Percentiles rank a stretch among this genome's conserved stretches.
These are phyloP conservation scores for Wickerhamiella musiphila DNA, from an alignment of 805 yeast species.

Conservation along the genomic window DNA sequence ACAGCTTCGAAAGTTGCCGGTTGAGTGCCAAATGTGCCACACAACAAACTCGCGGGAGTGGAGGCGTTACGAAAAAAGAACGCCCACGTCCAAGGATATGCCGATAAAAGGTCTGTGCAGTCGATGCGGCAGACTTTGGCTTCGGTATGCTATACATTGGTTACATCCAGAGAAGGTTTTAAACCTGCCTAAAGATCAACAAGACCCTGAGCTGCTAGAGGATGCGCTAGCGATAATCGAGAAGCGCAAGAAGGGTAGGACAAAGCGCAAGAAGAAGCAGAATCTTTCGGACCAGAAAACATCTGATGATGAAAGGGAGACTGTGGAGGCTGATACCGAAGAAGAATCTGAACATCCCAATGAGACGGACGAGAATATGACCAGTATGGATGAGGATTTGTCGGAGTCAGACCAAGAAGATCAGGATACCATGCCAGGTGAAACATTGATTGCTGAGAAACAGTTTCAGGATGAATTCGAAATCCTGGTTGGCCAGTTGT, in stretches of 20 bases:
- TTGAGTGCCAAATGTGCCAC: constrained; percentile 62
- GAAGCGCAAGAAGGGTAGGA: constrained; percentile 14
- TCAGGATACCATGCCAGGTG: neutral
- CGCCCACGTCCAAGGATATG: constrained; percentile 22
- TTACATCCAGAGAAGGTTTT: constrained; percentile 55
- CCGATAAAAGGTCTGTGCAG: constrained; percentile 49
- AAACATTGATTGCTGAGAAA: constrained; percentile 2
- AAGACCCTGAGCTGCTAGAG: constrained; percentile 43
- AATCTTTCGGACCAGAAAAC: constrained; percentile 5
- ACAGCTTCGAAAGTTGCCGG: constrained; percentile 27
- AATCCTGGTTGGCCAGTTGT: no score
- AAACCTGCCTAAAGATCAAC: constrained; percentile 33
- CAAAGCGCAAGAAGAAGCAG: neutral
- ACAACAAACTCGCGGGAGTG: constrained; percentile 40
- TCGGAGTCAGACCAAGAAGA: neutral
- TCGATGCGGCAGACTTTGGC: constrained; percentile 83
- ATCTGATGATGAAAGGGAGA: neutral
- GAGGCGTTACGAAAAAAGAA: constrained; percentile 54
- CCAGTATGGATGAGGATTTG: no score
- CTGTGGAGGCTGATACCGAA: constrained; percentile 1
- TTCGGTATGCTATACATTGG: constrained; percentile 80
- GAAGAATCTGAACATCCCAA: neutral
- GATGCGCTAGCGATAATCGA: constrained; percentile 28
- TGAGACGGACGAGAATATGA: constrained; percentile 1
- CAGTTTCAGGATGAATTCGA: constrained; percentile 1